These are phyloP conservation scores for Phlebiopsis gigantea DNA, from an alignment of 768 basidiomycete genomes.

Conservation along the genomic window DNA sequence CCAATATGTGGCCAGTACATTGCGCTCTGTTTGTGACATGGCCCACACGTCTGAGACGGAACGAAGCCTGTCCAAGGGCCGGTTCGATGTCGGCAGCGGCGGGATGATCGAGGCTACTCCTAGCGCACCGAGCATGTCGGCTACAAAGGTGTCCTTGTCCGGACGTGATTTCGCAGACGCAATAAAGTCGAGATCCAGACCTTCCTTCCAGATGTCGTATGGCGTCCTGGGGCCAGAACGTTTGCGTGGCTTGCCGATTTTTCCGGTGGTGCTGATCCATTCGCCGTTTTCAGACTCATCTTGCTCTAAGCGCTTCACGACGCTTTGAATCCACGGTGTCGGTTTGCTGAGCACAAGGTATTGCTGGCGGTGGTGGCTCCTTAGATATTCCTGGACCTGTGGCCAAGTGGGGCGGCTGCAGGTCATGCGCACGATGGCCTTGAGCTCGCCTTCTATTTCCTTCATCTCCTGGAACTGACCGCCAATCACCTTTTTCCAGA, in stretches of 20 bases:
- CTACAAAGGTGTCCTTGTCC: neutral
- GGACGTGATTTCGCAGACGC: no score
- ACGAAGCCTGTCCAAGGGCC: conserved; percentile 2
- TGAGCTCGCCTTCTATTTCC: conserved; percentile 33
- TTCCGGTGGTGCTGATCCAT: conserved; percentile 30
- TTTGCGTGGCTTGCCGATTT: neutral
- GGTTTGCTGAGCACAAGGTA: conserved; percentile 35
- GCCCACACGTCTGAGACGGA: conserved; percentile 5
- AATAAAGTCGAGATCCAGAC: conserved; percentile 21
- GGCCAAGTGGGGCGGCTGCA: conserved; percentile 26
- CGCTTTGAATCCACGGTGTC: conserved; percentile 42
- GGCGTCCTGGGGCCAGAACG: conserved; percentile 1
- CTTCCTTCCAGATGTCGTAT: conserved; percentile 21
- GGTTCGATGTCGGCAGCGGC: neutral
- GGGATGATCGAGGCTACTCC: neutral
- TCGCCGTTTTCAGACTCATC: conserved; percentile 13
- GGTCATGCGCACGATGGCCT: conserved; percentile 26
- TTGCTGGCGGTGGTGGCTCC: conserved; percentile 43
- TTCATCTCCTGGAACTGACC: conserved; percentile 37
- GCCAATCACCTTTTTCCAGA: conserved; percentile 32
- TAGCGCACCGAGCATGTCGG: conserved; percentile 10
- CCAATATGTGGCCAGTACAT: conserved; percentile 15
- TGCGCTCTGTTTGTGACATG: conserved; percentile 12
- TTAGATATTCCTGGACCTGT: conserved; percentile 38
- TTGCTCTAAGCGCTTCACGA: conserved; percentile 11